These are phyloP conservation scores for Coniochaeta ligniaria DNA, from an alignment of 2,329 filamentous ascomycete genomes.

Conservation along the genomic window DNA sequence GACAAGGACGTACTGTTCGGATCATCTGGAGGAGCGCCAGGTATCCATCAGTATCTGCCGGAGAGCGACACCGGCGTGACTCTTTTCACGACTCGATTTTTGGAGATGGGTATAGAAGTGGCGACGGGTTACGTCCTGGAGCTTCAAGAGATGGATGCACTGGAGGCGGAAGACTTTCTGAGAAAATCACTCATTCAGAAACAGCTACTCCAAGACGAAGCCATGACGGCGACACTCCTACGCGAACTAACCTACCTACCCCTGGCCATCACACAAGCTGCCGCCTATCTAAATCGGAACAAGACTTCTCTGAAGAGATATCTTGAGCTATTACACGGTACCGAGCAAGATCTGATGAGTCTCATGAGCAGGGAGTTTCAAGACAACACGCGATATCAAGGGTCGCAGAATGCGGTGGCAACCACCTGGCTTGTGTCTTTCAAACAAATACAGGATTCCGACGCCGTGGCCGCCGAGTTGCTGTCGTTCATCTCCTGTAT, in stretches of 20 bases:
- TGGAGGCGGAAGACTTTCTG: constrained; percentile 19
- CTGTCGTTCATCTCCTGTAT: constrained; percentile 30
- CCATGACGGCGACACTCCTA: constrained; percentile 14
- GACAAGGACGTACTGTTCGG: too few species aligned
- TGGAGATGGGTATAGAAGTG: constrained; percentile 18
- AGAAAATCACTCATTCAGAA: constrained; percentile 15
- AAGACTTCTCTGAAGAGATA: constrained; percentile 20
- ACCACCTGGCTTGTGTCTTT: constrained; percentile 34
- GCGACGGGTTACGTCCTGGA: constrained; percentile 18
- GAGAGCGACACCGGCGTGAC: too few species aligned
- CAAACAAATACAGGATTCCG: constrained; percentile 20
- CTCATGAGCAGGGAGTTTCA: constrained; percentile 24
- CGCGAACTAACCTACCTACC: constrained; percentile 28
- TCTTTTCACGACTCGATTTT: too few species aligned
- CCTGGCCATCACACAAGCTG: constrained; percentile 29
- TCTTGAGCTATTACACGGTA: constrained; percentile 20
- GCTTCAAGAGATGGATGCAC: constrained; percentile 19
- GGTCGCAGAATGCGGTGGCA: constrained; percentile 25
- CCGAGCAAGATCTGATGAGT: constrained; percentile 20
- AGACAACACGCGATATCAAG: constrained; percentile 22
- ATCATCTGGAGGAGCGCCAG: too few species aligned
- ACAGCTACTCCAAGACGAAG: constrained; percentile 7
- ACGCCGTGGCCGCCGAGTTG: constrained; percentile 22
- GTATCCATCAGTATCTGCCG: too few species aligned
- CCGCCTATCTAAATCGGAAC: constrained; percentile 29